Percentiles rank a stretch among this genome's conserved stretches.
phyloP scores from a whole-genome alignment of 1,284 basidiomycete species.

The Irpex rosettiformis region DNA sequence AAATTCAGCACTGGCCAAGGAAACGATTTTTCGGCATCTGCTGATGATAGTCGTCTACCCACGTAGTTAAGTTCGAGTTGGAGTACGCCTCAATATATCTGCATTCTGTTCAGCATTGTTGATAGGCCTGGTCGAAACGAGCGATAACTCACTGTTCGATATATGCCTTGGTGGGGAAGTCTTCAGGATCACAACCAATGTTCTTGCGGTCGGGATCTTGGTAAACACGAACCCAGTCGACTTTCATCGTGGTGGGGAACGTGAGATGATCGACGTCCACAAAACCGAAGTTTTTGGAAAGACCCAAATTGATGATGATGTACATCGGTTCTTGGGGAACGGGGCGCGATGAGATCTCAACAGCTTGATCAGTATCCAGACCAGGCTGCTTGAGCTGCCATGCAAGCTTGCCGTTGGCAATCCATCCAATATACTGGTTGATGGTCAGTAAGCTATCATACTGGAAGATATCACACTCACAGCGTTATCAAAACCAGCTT shows the following conservation, averaged over 20 bases:
- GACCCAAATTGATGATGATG: constrained; percentile 72
- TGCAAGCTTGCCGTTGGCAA: constrained; percentile 55
- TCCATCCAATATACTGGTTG: constrained; percentile 78
- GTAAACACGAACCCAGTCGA: constrained; percentile 86
- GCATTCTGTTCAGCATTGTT: background rate
- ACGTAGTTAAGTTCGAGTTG: constrained; percentile 36
- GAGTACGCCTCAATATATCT: constrained; percentile 37
- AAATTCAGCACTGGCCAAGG: constrained; percentile 44
- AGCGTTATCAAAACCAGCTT: constrained; percentile 28
- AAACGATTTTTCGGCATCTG: constrained; percentile 57
- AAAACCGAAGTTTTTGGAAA: constrained; percentile 68
- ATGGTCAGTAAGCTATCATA: constrained; percentile 1
- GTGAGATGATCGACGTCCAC: constrained; percentile 63
- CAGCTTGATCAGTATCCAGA: constrained; percentile 52
- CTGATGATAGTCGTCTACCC: constrained; percentile 52
- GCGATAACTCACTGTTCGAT: constrained; percentile 52
- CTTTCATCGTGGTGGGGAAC: constrained; percentile 68
- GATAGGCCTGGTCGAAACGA: background rate
- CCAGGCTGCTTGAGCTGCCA: constrained; percentile 77
- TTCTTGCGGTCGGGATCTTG: constrained; percentile 65
- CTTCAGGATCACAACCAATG: constrained; percentile 78
- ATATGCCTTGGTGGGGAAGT: constrained; percentile 74
- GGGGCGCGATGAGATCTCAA: constrained; percentile 26
- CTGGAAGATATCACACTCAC: constrained; percentile 15
- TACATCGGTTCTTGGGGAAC: constrained; percentile 40